Conservation (phyloP, 78 protist species). For the Monosiga brevicollis region DNA sequence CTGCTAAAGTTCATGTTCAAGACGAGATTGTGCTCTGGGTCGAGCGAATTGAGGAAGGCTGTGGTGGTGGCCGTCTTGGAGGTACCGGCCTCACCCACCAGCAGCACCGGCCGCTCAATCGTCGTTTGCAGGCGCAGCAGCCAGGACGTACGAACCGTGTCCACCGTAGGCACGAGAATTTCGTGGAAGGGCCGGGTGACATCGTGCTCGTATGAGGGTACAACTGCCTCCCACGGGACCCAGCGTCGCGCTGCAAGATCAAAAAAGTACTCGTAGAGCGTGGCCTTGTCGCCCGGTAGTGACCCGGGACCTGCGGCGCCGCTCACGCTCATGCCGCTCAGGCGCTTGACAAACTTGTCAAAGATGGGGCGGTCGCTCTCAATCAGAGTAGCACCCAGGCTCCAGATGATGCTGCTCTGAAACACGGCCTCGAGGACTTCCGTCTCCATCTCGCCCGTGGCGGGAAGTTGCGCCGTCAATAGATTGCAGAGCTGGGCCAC, state of each 20-base stretch:
- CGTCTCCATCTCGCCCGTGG: too few relatives aligned
- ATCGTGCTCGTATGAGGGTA: conserved; percentile 43
- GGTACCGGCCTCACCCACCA: conserved; percentile 77
- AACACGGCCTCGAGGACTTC: conserved; percentile 59
- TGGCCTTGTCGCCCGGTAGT: conserved; percentile 39
- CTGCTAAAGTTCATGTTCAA: conserved; percentile 50
- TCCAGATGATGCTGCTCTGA: conserved; percentile 49
- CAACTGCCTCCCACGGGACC: conserved; percentile 56
- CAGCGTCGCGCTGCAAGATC: conserved; percentile 30
- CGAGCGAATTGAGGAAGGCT: conserved; percentile 27
- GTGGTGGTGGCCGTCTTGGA: conserved; percentile 69
- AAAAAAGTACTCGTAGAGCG: conserved; percentile 59
- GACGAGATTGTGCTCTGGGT: neutral
- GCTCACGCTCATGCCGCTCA: neutral
- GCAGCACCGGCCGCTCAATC: conserved; percentile 29
- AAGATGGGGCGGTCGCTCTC: conserved; percentile 33
- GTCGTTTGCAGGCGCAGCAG: conserved; percentile 16
- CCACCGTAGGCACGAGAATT: conserved; percentile 74
- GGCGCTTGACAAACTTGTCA: conserved; percentile 45
- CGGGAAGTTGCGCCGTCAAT: conserved; percentile 23
- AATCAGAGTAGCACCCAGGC: conserved; percentile 50
- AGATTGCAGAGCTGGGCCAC: conserved; percentile 43
- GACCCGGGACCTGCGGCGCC: conserved; percentile 8
- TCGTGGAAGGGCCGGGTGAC: conserved; percentile 33
- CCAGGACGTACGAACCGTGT: conserved; percentile 64